Percentiles rank a stretch among this genome's conserved stretches.
phyloP scores from a whole-genome alignment of 768 basidiomycete genomes.

The Psilocybe sp. region DNA sequence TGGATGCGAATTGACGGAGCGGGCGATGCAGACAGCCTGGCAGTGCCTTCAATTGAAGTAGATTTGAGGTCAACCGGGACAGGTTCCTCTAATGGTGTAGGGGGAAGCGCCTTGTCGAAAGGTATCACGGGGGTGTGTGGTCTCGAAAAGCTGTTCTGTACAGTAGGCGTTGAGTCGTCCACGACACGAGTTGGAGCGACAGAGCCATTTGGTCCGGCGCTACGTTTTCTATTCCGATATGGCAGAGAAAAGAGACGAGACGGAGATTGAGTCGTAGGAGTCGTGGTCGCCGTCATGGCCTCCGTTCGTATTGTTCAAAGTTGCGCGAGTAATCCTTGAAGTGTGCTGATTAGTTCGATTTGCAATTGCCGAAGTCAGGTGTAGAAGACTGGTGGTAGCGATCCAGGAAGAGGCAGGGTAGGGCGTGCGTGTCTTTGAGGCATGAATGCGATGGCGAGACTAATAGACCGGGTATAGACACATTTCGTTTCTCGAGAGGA shows the following conservation, averaged over 20 bases:
- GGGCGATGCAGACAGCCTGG: not conserved
- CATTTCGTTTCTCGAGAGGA: too few species aligned
- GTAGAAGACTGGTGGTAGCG: slow-evolving; percentile 4
- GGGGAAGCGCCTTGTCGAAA: slow-evolving; percentile 52
- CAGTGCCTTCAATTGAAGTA: too few species aligned
- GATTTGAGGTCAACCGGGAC: too few species aligned
- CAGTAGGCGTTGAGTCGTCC: slow-evolving; percentile 9
- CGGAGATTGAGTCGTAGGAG: slow-evolving; percentile 41
- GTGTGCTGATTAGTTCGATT: slow-evolving; percentile 4
- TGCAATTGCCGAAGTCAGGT: too few species aligned
- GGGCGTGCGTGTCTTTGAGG: too few species aligned
- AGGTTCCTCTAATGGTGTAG: slow-evolving; percentile 34
- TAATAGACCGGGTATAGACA: too few species aligned
- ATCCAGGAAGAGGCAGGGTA: too few species aligned
- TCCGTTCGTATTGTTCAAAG: slow-evolving; percentile 48
- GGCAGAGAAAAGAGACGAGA: slow-evolving; percentile 69
- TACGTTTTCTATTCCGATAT: slow-evolving; percentile 54
- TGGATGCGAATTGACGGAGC: slow-evolving; percentile 3
- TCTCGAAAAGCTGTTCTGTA: slow-evolving; percentile 1
- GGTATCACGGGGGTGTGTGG: slow-evolving; percentile 18
- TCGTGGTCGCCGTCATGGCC: slow-evolving; percentile 34
- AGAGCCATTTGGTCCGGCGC: slow-evolving; percentile 17
- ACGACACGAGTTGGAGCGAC: slow-evolving; percentile 3
- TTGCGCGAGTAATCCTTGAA: slow-evolving; percentile 38
- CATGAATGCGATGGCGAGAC: too few species aligned